These are phyloP conservation scores for Fusarium haematococcum DNA, from an alignment of 2,329 filamentous ascomycete species.

Conservation along the genomic window DNA sequence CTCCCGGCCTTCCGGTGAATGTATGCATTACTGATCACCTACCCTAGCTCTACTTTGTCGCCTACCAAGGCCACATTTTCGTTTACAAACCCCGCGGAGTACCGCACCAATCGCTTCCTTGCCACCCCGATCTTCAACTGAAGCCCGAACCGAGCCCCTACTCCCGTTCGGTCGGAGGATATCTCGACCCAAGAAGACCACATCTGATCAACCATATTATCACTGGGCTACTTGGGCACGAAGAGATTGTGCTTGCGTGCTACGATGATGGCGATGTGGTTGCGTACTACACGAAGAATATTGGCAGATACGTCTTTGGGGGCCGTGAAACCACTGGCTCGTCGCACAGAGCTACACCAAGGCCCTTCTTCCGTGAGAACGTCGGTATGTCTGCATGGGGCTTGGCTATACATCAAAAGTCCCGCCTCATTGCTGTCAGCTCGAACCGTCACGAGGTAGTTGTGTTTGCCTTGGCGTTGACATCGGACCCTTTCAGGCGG, in stretches of 20 bases:
- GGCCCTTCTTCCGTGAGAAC: constrained; percentile 78
- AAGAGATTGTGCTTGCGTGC: constrained; percentile 75
- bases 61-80: constrained; percentile 68
- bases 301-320: constrained; percentile 58
- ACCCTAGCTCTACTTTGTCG: constrained; percentile 69
- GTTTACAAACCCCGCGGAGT: constrained; percentile 64
- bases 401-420: constrained; percentile 81
- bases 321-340: constrained; percentile 9
- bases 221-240: constrained; percentile 74
- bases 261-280: constrained; percentile 83
- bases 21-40: constrained; percentile 17
- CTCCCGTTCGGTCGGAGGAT: constrained; percentile 59
- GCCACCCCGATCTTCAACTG: constrained; percentile 63
- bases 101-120: constrained; percentile 60
- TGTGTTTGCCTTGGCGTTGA: constrained; percentile 63
- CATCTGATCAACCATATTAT: constrained; percentile 78
- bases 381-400: constrained; percentile 90
- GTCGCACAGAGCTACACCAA: constrained; percentile 34
- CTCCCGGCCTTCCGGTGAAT: not conserved
- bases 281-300: constrained; percentile 73
- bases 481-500: constrained; percentile 14
- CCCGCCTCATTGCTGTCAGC: constrained; percentile 87
- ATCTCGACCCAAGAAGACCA: constrained; percentile 61
- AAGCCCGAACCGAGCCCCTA: constrained; percentile 56
- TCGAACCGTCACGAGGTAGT: constrained; percentile 74